Percentiles rank a stretch among this genome's conserved stretches.
phyloP scores from a whole-genome alignment of 2,329 filamentous ascomycete genomes.

The Diplocarpon mali region DNA sequence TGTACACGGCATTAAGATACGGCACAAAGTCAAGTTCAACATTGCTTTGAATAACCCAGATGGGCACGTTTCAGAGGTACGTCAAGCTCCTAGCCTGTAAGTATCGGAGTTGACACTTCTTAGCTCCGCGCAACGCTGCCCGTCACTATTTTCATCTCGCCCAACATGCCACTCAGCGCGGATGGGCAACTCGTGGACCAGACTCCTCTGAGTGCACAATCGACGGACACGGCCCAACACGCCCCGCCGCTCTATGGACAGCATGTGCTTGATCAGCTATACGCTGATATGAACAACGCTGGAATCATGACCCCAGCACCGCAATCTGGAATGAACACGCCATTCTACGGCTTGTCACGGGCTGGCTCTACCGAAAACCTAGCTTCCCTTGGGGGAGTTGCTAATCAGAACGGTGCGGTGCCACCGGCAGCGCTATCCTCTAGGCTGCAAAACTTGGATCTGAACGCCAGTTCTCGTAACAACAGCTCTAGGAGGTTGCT shows the following conservation, averaged over 20 bases:
- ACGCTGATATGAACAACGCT: conserved; percentile 71
- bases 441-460: conserved; percentile 61
- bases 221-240: conserved; percentile 42
- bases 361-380: conserved; percentile 76
- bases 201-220: conserved; percentile 37
- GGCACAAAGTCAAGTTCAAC: conserved; percentile 85
- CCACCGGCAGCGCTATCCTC: conserved; percentile 47
- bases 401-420: conserved; percentile 32
- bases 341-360: conserved; percentile 60
- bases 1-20: conserved; percentile 77
- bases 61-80: conserved; percentile 80
- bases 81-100: conserved; percentile 16
- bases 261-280: conserved; percentile 81
- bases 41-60: conserved; percentile 91
- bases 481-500: conserved; percentile 24
- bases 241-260: conserved; percentile 91
- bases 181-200: conserved; percentile 66
- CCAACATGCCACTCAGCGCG: conserved; percentile 80
- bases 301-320: conserved; percentile 71
- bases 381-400: conserved; percentile 41
- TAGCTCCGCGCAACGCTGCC: conserved; percentile 81
- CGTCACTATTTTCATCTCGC: conserved; percentile 89
- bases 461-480: conserved; percentile 42
- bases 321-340: conserved; percentile 67
- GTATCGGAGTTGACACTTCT: conserved; percentile 10